Conservation (phyloP, 176 grass and related monocot species). For the Oryza officinalis region DNA sequence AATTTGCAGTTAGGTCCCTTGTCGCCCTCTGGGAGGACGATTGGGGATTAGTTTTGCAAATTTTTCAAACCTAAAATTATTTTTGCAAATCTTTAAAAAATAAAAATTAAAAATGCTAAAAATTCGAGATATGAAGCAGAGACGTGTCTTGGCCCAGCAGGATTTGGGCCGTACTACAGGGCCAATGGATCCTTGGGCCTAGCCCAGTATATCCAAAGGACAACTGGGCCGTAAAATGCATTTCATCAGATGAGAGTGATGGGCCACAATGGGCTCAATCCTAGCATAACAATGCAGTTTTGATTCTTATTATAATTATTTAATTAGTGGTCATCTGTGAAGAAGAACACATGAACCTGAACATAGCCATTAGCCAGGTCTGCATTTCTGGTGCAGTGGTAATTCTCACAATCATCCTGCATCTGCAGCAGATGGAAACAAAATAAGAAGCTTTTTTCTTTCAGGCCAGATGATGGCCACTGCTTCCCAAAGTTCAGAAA, state of each 20-base stretch:
- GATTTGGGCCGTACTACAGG: not conserved
- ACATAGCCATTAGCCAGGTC: not conserved
- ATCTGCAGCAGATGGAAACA: not conserved
- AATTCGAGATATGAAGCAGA: not conserved
- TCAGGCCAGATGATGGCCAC: not conserved
- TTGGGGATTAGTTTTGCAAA: too few species aligned
- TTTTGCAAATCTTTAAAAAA: too few species aligned
- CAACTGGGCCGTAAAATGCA: not conserved
- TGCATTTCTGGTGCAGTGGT: not conserved
- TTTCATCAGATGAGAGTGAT: not conserved
- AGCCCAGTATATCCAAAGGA: not conserved
- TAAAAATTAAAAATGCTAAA: too few species aligned
- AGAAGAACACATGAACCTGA: not conserved
- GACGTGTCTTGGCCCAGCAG: not conserved
- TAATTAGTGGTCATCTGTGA: not conserved
- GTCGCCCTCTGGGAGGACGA: too few species aligned
- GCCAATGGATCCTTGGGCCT: not conserved
- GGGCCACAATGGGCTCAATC: too few species aligned
- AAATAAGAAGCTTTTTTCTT: not conserved
- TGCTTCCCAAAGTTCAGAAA: conserved; percentile 28
- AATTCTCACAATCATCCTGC: not conserved
- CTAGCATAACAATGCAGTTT: not conserved
- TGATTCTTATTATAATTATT: not conserved
- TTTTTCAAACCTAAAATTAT: too few species aligned
- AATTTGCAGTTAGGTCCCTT: too few species aligned